These are phyloP conservation scores for Cokeromyces recurvatus DNA, from an alignment of 371 early-diverging fungal species.

Conservation along the genomic window DNA sequence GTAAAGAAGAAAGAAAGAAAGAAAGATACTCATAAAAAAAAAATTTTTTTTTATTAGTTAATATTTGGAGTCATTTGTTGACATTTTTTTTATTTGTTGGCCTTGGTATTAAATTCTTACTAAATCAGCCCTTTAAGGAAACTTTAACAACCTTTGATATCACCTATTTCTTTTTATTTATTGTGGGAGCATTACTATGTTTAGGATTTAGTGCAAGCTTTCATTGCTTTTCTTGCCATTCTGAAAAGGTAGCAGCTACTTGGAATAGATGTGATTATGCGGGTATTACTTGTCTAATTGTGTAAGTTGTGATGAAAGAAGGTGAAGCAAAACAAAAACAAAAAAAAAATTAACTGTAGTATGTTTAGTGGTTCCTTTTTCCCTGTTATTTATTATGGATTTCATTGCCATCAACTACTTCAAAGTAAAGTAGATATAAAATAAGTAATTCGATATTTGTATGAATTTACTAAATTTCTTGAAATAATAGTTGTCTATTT, in stretches of 20 bases:
- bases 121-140: conserved; percentile 35
- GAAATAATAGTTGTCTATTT: conserved; percentile 53
- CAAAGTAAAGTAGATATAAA: conserved; percentile 17
- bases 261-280: conserved; percentile 93
- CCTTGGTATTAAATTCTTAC: conserved; percentile 48
- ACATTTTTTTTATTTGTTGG: conserved; percentile 66
- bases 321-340: neutral
- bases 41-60: conserved; percentile 39
- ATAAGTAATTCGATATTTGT: no score
- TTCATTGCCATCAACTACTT: conserved; percentile 28
- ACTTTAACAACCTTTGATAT: conserved; percentile 58
- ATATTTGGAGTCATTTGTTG: conserved; percentile 81
- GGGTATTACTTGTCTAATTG: conserved; percentile 84
- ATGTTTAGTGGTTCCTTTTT: conserved; percentile 61
- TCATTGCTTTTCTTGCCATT: conserved; percentile 88
- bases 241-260: conserved; percentile 53
- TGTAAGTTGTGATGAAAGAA: conserved; percentile 40
- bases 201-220: conserved; percentile 77
- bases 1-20: neutral
- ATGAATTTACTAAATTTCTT: neutral
- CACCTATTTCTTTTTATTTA: conserved; percentile 63
- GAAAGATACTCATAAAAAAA: neutral
- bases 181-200: conserved; percentile 71
- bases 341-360: neutral
- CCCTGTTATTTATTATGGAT: conserved; percentile 71